Evolutionary conservation across 441 rosid genomes (phyloP), one percentile per base, ranked within the genome.

Genomic region (Pelargonium hybrid): DNA sequence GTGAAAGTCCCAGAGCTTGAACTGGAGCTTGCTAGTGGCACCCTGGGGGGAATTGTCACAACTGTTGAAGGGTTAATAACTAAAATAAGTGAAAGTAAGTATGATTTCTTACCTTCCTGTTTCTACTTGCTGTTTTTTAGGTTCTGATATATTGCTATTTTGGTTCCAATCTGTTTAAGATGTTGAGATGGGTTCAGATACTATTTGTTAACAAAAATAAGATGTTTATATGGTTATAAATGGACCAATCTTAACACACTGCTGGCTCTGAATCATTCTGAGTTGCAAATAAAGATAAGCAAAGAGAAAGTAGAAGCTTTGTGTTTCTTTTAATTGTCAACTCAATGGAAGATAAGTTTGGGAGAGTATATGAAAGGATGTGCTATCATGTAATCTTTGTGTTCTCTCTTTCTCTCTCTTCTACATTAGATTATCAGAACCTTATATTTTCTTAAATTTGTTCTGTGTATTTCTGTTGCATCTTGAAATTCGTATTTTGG

Each of bases 21-120:
- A 67, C 83, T 94, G 84, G 97, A 92, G 85, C 84, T 94, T 73
- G 84, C 81, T 2, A 86, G 98, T 83, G 99, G 97, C 66, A 90
- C 98, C 31, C 81, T 92, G 52, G 99, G 98, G 70, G 99, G 97
- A 75, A 29, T 90, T 67, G 96, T 92, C 65, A 92, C 98, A 41
- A 94, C 99, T 13, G 97, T 94, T 57, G 98, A 94, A 80, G 98
- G 98, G n/a, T 83, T 94, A 77, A 87, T 92, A 69, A 85, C 97
- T 73, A 85, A 94, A 79, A 92, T 94, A 67, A 85, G 95, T 82
- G 98, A 94, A 81, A 94, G 99, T 92, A 76, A 87, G 98, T 80
- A 63, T 72, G 9, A 20, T 59, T 26, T 71, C 71, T 23, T 59
- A 45, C 26, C 29, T 73, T 43, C 70, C 21, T 17, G 5, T 56